Evolutionary conservation across 202 grass and related monocot species (phyloP), one percentile per base, ranked within the genome.

Genomic region (Setaria viridis): DNA sequence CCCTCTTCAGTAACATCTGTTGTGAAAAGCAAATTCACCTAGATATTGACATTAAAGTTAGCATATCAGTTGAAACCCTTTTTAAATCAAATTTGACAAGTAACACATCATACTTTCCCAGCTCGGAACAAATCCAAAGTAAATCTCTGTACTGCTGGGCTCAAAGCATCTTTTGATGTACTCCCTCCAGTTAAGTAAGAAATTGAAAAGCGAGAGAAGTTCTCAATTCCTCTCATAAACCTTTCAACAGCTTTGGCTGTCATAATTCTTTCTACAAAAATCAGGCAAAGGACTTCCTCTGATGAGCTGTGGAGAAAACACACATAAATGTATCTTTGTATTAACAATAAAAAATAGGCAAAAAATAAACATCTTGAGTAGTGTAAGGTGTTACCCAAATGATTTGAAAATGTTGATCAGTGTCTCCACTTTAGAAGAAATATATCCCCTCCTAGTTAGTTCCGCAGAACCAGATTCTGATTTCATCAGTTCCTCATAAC

Each of bases 1-100:
- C 95, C 95, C 87, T 98, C 95, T 92, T 98, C 93, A 84, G 93
- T 90, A 59, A 98, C 93, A 87, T 98, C 95, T 82, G 95, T 98
- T 30, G 93, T 95, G 79, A 98, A 98, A 83, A 98, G 67, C 48
- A 98, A 84, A 75, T 98, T 95, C 67, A 95, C 91, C 95, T 98
- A 85, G 43, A 90, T 72, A 63, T 83, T 79, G 79, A 59, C 16
- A 58, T 68, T 46, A 32, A 68, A 37, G 43, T 81, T 81, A 89
- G 65, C 63, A 78, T 55, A 68, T 34, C 30, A 66, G 74, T 67
- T 73, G 41, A 58, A 72, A 77, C 19, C 13, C 14, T 68, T 13
- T 69, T 81, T 75, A 62, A 80, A 85, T 62, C 39, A 82, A 76
- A 32, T 50, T 82, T 80, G 67, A 58, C 67, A 73, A 74, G 58